Evolutionary conservation across 1,139 yeast genomes (phyloP).

Genomic region (Debaryomycetaceae sp.): DNA sequence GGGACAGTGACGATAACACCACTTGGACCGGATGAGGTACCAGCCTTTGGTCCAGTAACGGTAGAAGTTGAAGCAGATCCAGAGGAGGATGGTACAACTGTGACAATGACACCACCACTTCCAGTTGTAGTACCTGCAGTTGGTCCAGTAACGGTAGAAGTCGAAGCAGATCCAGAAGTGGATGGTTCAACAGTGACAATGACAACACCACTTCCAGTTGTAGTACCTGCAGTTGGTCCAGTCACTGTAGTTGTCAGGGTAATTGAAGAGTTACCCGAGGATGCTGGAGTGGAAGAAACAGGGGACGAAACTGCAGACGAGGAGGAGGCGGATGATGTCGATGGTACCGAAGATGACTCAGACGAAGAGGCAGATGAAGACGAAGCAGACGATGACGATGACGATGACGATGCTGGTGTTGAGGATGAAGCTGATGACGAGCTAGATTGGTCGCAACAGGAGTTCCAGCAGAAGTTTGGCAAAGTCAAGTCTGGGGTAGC

Average conservation of each 20-base stretch:
- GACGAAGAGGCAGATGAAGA: constrained; percentile 9
- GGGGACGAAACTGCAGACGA: constrained; percentile 10
- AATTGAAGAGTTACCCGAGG: constrained; percentile 3
- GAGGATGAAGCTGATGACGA: constrained; percentile 9
- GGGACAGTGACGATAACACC: background rate
- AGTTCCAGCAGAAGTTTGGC: constrained; percentile 31
- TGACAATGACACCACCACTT: constrained; percentile 5
- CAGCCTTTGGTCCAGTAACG: background rate
- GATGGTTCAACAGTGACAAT: constrained; percentile 6
- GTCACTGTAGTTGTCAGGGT: constrained; percentile 6
- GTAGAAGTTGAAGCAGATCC: background rate
- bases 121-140: constrained; percentile 8
- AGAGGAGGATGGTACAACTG: constrained; percentile 7
- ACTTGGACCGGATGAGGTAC: background rate
- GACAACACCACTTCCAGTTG: constrained; percentile 8
- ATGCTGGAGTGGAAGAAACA: constrained; percentile 4
- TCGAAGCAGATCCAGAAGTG: constrained; percentile 5
- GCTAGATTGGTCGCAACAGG: constrained; percentile 7
- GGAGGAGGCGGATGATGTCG: constrained; percentile 5
- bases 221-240: constrained; percentile 6
- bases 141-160: constrained; percentile 2
- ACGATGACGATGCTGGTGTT: constrained; percentile 5
- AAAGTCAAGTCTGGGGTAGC: constrained; percentile 8
- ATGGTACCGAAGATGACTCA: constrained; percentile 2
- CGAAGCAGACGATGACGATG: constrained; percentile 7